Conservation (phyloP, 148 eudicot genomes). For the Chenopodium formosanum region DNA sequence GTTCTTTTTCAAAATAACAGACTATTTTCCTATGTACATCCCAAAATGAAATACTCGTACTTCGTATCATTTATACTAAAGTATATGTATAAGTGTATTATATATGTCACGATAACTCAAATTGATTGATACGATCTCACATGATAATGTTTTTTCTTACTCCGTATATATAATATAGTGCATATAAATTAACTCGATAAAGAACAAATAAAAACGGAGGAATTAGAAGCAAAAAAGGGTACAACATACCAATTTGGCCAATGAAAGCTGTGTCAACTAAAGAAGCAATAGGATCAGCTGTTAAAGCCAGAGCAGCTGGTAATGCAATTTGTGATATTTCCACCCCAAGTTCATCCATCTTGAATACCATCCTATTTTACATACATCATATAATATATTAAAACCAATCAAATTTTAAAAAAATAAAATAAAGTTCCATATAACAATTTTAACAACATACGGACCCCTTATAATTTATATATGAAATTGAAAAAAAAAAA, state of each 20-base stretch:
- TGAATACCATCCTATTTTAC: conserved; percentile 41
- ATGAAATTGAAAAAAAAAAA: too few species aligned
- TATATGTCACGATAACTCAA: neutral
- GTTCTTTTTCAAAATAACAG: neutral
- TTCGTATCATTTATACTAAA: too few species aligned
- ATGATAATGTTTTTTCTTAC: too few species aligned
- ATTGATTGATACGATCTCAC: neutral
- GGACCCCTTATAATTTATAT: too few species aligned
- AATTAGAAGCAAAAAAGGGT: neutral
- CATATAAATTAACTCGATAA: too few species aligned
- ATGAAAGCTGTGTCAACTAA: conserved; percentile 87
- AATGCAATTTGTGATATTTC: conserved; percentile 74
- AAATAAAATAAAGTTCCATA: neutral
- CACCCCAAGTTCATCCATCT: conserved; percentile 62
- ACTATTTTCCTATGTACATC: neutral
- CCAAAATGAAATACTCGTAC: neutral
- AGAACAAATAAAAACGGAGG: neutral
- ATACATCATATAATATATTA: neutral
- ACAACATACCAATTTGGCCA: conserved; percentile 65
- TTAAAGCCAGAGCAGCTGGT: conserved; percentile 81
- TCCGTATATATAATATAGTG: neutral
- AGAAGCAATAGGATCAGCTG: conserved; percentile 91
- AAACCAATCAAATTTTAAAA: neutral
- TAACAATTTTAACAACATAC: neutral
- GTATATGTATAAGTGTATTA: too few species aligned